Base-by-base conservation (phyloP, 108 stramenopile species). In the Cyclotella kingstonii region DNA sequence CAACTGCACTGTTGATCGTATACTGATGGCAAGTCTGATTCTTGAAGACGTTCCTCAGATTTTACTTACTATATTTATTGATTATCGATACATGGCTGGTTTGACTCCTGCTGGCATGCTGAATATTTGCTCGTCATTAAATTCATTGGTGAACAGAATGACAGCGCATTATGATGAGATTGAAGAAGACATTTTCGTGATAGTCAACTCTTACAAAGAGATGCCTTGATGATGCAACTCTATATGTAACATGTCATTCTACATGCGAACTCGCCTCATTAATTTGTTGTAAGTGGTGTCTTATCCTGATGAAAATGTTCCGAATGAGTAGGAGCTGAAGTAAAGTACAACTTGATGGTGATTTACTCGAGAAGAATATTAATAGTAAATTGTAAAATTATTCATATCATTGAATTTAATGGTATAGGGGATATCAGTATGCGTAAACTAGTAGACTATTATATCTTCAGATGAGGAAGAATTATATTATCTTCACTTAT, bases 41-140 rank as follows among this genome's bases (percentile, higher is more conserved):
- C 7, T 64, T 0, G 54, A 72, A 45, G 70, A 72, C 43, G 18
- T 72, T 27, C 70, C 70, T 12, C 70, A 72, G 31, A 61, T 72
- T 28, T 2, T 57, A 15, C 43, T 63, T n/a, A 50, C 62, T 14
- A 6, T 33, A 0, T 72, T 44, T 8, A 58, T 72, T 53, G 70
- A 72, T 25, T 28, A 52, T 35, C 28, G 43, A 3, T 53, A 41
- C 8, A 21, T 63, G 0, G 70, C 62, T 7, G 38, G 38, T 0
- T 28, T 71, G 36, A 19, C 56, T 29, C 47, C 70, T 0, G 62
- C 46, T 30, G 70, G 56, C 26, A 48, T 63, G 33, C 19, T 72
- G 41, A 72, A 63, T 44, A 63, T 72, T 35, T 72, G 70, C 34
- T 60, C 59, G 11, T 72, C 70, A 42, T 28, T 72, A 40, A 50